These are phyloP conservation scores for Cymbidium sinense DNA, from an alignment of 106 monocot genomes.

Conservation along the genomic window DNA sequence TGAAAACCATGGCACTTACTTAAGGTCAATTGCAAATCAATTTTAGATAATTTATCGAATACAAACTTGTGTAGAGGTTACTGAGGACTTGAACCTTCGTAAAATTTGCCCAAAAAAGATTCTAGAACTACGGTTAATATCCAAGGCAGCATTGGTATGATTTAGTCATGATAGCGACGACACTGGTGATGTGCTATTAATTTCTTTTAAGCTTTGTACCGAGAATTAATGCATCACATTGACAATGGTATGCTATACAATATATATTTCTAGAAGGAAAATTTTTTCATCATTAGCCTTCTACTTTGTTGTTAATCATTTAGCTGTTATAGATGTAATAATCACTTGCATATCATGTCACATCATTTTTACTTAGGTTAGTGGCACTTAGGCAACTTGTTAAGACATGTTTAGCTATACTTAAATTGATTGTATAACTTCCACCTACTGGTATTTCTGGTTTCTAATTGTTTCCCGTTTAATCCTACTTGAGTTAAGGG, in stretches of 20 bases:
- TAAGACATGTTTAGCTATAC: neutral
- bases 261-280: neutral
- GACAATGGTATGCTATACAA: neutral
- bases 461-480: neutral
- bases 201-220: neutral
- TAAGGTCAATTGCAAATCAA: neutral
- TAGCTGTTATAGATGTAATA: neutral
- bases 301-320: neutral
- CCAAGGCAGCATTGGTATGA: too few species aligned
- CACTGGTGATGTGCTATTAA: neutral
- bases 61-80: neutral
- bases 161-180: neutral
- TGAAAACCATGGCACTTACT: neutral
- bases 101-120: neutral
- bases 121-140: neutral
- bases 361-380: neutral
- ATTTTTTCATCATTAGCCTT: neutral
- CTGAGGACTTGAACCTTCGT: neutral
- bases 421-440: neutral
- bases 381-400: neutral
- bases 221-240: neutral
- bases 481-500: neutral
- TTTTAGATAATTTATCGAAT: neutral
- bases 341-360: neutral
- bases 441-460: neutral